Conservation (phyloP, 2,329 filamentous ascomycete species). For the Beauveria sp. region DNA sequence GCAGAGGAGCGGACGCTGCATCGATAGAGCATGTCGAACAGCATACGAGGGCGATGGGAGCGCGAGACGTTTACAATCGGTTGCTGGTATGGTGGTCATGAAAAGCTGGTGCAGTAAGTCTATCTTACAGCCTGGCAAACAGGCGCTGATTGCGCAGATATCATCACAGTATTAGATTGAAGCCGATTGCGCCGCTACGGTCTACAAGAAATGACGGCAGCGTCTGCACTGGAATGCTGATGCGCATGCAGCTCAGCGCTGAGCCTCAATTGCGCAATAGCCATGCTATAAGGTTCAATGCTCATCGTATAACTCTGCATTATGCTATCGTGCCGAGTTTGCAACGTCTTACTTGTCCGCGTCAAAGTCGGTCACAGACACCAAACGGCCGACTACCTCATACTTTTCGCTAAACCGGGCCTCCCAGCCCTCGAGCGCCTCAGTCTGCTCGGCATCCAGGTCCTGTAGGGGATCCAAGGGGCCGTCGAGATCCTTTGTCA, state of each 20-base stretch:
- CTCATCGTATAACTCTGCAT: not conserved
- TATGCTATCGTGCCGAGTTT: not conserved
- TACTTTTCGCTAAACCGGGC: slow-evolving; percentile 92
- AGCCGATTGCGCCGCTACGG: not conserved
- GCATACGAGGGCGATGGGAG: slow-evolving; percentile 1
- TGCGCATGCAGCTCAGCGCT: not conserved
- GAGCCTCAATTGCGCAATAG: not conserved
- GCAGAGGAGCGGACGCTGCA: slow-evolving; percentile 11
- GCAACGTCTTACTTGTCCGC: not conserved
- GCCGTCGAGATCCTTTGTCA: slow-evolving; percentile 82
- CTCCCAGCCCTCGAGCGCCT: slow-evolving; percentile 85
- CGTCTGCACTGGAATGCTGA: not conserved
- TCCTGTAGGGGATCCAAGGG: slow-evolving; percentile 71
- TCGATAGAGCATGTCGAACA: slow-evolving; percentile 13
- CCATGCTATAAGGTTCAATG: not conserved
- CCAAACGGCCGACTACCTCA: slow-evolving; percentile 81
- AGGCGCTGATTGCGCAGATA: slow-evolving; percentile 3
- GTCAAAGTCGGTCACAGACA: slow-evolving; percentile 41
- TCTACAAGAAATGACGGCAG: not conserved
- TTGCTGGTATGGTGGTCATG: slow-evolving; percentile 20
- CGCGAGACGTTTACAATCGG: slow-evolving; percentile 20
- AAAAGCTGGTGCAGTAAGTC: slow-evolving; percentile 14
- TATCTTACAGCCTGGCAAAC: not conserved
- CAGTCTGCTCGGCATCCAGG: slow-evolving; percentile 66
- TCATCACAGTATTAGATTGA: slow-evolving; percentile 4